phyloP scores from a whole-genome alignment of 108 stramenopile species.

The Stephanodiscus triporus region DNA sequence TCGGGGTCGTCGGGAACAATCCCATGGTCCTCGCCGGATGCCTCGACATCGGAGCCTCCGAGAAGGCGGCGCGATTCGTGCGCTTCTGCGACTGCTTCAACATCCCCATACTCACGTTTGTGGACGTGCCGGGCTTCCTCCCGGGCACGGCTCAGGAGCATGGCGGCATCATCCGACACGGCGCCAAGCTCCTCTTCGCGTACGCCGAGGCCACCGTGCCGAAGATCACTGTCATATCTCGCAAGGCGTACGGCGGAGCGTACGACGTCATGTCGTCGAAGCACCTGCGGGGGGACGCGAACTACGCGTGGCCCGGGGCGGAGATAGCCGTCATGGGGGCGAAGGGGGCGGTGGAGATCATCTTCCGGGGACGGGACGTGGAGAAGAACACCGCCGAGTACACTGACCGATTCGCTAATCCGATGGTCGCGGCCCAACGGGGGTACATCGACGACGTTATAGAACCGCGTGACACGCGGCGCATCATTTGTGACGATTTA shows the following conservation, averaged over 20 bases:
- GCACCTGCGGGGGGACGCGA: conserved; percentile 96
- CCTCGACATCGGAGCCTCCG: conserved; percentile 95
- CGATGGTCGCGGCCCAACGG: conserved; percentile 94
- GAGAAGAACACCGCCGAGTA: conserved; percentile 94
- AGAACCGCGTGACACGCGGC: conserved; percentile 91
- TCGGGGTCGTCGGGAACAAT: conserved; percentile 98
- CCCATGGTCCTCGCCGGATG: conserved; percentile 97
- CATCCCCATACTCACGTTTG: conserved; percentile 98
- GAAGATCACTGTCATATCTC: conserved; percentile 97
- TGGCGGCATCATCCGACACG: conserved; percentile 96
- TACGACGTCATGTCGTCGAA: conserved; percentile 99
- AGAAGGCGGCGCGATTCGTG: conserved; percentile 98
- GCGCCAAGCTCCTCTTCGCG: conserved; percentile 98
- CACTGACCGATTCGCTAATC: conserved; percentile 91
- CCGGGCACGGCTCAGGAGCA: conserved; percentile 95
- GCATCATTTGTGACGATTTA: conserved; percentile 93
- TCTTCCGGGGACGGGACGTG: conserved; percentile 96
- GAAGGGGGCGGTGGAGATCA: conserved; percentile 99
- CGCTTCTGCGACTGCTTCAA: conserved; percentile 98
- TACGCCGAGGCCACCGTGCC: conserved; percentile 98
- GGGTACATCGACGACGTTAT: conserved; percentile 97
- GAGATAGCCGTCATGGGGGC: conserved; percentile 99
- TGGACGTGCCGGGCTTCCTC: conserved; percentile 99
- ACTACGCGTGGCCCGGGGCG: conserved; percentile 98
- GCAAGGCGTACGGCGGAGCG: conserved; percentile 99